Evolutionary conservation across 2,329 filamentous ascomycete species (phyloP), one percentile per base, ranked within the genome.

Genomic region (Xylaria sp.): DNA sequence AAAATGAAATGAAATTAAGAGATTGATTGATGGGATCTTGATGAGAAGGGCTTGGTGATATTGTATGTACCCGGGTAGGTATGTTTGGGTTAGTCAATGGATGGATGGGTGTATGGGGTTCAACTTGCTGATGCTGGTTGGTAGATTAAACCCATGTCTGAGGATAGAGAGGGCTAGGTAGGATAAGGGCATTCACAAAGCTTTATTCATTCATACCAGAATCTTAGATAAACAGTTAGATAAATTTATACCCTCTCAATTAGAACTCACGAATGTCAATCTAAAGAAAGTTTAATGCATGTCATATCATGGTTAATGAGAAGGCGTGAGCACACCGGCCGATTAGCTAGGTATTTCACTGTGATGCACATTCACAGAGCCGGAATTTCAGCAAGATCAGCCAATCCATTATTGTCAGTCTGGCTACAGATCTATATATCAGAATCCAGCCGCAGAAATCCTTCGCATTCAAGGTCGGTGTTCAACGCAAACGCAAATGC

Each of bases 101-200:
- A n/a, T 18, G 41, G 18, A 3, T 46, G 18, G 15, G 20, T 54
- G 25, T 2, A 31, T 7, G 20, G 28, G 31, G 56, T 28, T 31
- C 39, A 28, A 58, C 56, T 58, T 46, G 37, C 39, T 58, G 56
- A 39, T 58, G 39, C 15, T 58, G 55, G 37, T 46, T 28, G 55
- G 41, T 44, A n/a, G 37, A 58, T 46, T 6, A 18, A 46, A 5
- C 20, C 20, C 13, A 55, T 20, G n/a, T n/a, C 9, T 39, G 1
- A n/a, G 12, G 8, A 1, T 34, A 44, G 37, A 25, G 23, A 37
- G 28, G 10, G 18, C 25, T 20, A n/a, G 28, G 28, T 28, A 28
- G 28, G 28, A 6, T 3, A 28, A 28, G 28, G 28, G 28, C 28
- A 28, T 28, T 28, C 4, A 28, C 28, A 5, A 28, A 28, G 28